phyloP scores from a whole-genome alignment of 2,329 filamentous ascomycete species.

The Fusarium sp. region DNA sequence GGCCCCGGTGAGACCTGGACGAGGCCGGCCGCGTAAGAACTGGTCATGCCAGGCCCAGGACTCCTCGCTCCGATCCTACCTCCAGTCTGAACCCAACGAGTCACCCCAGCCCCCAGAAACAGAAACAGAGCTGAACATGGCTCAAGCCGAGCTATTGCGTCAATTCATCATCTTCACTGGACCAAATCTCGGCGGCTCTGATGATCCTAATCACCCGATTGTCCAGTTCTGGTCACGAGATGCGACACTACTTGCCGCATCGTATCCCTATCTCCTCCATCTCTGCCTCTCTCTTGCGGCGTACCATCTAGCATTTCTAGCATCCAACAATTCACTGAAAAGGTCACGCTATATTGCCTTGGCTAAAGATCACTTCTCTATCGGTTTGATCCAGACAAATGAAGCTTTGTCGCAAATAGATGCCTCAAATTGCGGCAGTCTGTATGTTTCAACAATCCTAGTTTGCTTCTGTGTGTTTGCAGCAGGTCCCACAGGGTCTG shows the following conservation, averaged over 20 bases:
- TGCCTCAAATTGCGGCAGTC: not conserved
- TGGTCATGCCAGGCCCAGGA: not conserved
- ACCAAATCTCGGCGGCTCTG: not conserved
- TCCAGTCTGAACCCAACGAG: not conserved
- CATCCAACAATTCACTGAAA: not conserved
- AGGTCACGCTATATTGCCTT: not conserved
- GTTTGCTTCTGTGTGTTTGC: not conserved
- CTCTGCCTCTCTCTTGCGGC: not conserved
- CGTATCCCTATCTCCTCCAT: not conserved
- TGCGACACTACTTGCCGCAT: not conserved
- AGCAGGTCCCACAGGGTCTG: not conserved
- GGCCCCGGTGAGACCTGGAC: not conserved
- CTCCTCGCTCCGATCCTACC: too few relatives aligned
- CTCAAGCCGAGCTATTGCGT: not conserved
- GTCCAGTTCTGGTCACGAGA: not conserved
- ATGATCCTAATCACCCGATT: not conserved
- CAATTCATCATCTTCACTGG: not conserved
- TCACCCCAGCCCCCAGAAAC: not conserved
- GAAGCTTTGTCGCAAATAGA: not conserved
- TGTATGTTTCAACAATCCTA: not conserved
- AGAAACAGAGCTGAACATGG: not conserved
- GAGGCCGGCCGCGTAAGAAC: not conserved
- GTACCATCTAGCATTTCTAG: not conserved
- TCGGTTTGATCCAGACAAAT: not conserved
- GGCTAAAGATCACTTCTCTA: not conserved